Percentiles rank a stretch among this genome's conserved stretches.
phyloP scores from a whole-genome alignment of 441 rosid genomes.

The Pelargonium fulgidum region DNA sequence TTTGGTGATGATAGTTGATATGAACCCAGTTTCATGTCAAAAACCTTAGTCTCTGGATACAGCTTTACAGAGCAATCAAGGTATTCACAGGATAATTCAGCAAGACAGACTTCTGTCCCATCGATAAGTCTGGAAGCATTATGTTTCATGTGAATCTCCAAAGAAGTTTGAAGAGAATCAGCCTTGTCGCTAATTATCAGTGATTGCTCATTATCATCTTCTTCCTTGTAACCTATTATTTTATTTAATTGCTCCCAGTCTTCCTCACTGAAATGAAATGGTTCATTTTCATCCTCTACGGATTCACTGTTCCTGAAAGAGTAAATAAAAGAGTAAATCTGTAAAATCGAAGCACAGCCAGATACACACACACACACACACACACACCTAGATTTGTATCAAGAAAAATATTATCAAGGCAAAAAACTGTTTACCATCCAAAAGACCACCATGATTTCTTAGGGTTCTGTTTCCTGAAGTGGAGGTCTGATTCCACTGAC shows the following conservation, averaged over 20 bases:
- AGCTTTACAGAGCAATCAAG: conserved; percentile 76
- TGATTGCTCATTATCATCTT: conserved; percentile 45
- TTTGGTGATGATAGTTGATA: conserved; percentile 87
- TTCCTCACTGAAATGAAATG: conserved; percentile 69
- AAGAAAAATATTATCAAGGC: conserved; percentile 13
- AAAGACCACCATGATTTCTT: conserved; percentile 95
- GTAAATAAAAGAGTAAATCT: conserved; percentile 20
- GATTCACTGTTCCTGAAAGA: conserved; percentile 59
- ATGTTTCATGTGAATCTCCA: conserved; percentile 91
- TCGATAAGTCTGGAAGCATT: conserved; percentile 92
- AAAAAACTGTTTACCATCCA: conserved; percentile 57
- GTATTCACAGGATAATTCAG: conserved; percentile 86
- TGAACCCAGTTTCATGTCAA: conserved; percentile 79
- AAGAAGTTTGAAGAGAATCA: conserved; percentile 62
- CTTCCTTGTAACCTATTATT: conserved; percentile 88
- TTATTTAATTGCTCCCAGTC: conserved; percentile 92
- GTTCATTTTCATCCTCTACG: conserved; percentile 61
- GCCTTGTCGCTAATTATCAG: conserved; percentile 42
- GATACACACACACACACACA: no score
- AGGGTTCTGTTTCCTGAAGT: conserved; percentile 54
- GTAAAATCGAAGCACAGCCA: no score
- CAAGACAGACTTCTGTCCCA: conserved; percentile 56
- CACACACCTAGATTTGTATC: no score
- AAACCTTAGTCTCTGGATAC: conserved; percentile 87
- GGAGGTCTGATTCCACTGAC: conserved; percentile 54